Evolutionary conservation across 164 flowering plant species (phyloP).

Genomic region (Magnolia kwangsiensis): DNA sequence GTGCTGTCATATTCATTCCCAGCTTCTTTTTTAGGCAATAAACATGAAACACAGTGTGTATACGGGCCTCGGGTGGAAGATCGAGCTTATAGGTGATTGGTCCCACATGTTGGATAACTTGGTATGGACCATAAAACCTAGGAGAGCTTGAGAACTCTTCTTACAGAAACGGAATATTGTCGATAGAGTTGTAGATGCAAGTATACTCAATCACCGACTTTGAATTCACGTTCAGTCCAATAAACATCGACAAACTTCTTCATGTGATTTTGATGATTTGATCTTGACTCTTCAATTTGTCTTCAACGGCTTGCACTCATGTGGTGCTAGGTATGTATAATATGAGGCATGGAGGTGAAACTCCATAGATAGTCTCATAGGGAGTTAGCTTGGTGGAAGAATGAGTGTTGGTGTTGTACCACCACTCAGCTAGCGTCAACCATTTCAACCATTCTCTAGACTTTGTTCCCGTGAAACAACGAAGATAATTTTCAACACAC

Average conservation of each 20-base stretch:
- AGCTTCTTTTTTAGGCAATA: constrained; percentile 1
- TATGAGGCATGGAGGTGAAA: not conserved
- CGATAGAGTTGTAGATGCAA: not conserved
- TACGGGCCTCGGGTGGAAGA: not conserved
- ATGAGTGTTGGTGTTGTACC: not conserved
- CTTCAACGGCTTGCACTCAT: not conserved
- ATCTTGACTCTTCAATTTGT: not conserved
- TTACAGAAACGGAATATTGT: not conserved
- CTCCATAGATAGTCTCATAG: not conserved
- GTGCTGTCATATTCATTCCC: not conserved
- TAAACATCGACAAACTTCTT: not conserved
- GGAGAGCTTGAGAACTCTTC: too few relatives aligned
- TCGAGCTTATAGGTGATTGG: not conserved
- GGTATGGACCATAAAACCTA: too few relatives aligned
- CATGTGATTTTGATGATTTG: not conserved
- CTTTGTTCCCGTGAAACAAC: not conserved
- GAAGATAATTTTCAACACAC: not conserved
- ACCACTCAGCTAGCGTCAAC: not conserved
- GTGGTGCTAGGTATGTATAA: not conserved
- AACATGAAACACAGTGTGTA: constrained; percentile 13
- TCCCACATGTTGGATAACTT: not conserved
- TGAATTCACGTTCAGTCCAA: not conserved
- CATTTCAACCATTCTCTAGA: not conserved
- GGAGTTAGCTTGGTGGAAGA: not conserved
- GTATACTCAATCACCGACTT: not conserved